phyloP scores from a whole-genome alignment of 2,329 filamentous ascomycete species.

The Alternaria metachromatica region DNA sequence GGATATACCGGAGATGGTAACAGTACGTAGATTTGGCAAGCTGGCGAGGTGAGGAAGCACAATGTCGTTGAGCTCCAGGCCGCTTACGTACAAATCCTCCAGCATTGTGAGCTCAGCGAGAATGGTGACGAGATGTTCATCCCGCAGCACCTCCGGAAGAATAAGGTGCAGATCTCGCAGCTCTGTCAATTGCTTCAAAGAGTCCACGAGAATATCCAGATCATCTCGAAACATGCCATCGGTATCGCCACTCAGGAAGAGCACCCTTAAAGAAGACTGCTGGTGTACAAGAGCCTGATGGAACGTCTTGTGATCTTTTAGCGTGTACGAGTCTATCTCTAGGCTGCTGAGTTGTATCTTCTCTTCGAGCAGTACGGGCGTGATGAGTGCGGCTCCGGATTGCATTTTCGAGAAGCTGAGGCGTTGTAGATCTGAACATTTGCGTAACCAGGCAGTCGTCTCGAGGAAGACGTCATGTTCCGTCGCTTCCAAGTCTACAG shows the following conservation, averaged over 20 bases:
- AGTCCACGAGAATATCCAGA: slow-evolving; percentile 57
- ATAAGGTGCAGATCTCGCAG: slow-evolving; percentile 62
- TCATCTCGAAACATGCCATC: slow-evolving; percentile 57
- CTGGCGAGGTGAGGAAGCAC: slow-evolving; percentile 54
- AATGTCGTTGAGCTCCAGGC: slow-evolving; percentile 60
- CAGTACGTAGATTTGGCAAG: slow-evolving; percentile 57
- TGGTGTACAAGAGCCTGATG: slow-evolving; percentile 62
- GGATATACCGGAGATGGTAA: slow-evolving; percentile 64
- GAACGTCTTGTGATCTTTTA: slow-evolving; percentile 59
- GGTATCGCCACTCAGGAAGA: slow-evolving; percentile 57
- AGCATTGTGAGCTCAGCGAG: slow-evolving; percentile 56
- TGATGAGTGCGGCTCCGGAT: slow-evolving; percentile 61
- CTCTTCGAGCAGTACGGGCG: slow-evolving; percentile 56
- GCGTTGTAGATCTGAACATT: slow-evolving; percentile 59
- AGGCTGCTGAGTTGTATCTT: slow-evolving; percentile 57
- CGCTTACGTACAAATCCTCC: slow-evolving; percentile 64
- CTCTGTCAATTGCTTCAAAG: slow-evolving; percentile 59
- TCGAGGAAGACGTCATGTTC: slow-evolving; percentile 61
- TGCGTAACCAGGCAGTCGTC: slow-evolving; percentile 61
- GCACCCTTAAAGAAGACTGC: slow-evolving; percentile 55
- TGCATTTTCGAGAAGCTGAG: slow-evolving; percentile 60
- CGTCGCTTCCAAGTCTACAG: slow-evolving; percentile 57
- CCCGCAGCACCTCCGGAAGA: slow-evolving; percentile 59
- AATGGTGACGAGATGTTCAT: slow-evolving; percentile 59
- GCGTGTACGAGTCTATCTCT: slow-evolving; percentile 57